Base-by-base conservation (phyloP, 768 basidiomycete genomes). In the Macrolepiota dolichaula region DNA sequence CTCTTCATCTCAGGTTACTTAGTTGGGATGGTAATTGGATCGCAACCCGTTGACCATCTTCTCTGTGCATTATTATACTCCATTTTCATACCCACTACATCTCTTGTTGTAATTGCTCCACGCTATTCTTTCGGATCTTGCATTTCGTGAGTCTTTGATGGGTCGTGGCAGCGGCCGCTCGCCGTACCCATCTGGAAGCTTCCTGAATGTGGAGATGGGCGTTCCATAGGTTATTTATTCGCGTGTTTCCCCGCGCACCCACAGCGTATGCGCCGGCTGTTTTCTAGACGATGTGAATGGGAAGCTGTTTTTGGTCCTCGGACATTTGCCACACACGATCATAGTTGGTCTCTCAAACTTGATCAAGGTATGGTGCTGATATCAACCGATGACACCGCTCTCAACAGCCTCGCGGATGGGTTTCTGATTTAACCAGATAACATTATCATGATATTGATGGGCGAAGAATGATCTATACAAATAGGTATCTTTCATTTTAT, bases 31-130 rank as follows among this genome's bases (percentile, higher is more conserved):
- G 40, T 37, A 12, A 36, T 19, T 57, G 44, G 44, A 11, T 47
- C 52, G 10, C 17, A 40, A 22, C 24, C 52, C n/a, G 29, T 32
- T n/a, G 51, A 4, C n/a, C 24, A 38, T 56, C 54, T 64, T 59
- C 62, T 62, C 35, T 44, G 42, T 36, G 38, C 22, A 32, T 46
- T 53, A 49, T 32, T 7, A 36, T 37, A 9, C 42, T 44, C 19
- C 65, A 69, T 55, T 64, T 68, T 70, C 70, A 74, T 73, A 72
- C 73, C 72, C 71, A 65, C 55, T 68, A 66, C 66, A 24, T 49
- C 25, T 47, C 49, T 62, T 63, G 57, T 55, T 53, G 42, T 49
- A 55, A n/a, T 55, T 27, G 44, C 42, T 44, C 24, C 15, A 22
- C 40, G 24, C 29, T 29, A 27, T 55, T 42, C 35, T 47, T 29